Conservation (phyloP, 2,329 filamentous ascomycete species). For the Colletotrichum lentis region DNA sequence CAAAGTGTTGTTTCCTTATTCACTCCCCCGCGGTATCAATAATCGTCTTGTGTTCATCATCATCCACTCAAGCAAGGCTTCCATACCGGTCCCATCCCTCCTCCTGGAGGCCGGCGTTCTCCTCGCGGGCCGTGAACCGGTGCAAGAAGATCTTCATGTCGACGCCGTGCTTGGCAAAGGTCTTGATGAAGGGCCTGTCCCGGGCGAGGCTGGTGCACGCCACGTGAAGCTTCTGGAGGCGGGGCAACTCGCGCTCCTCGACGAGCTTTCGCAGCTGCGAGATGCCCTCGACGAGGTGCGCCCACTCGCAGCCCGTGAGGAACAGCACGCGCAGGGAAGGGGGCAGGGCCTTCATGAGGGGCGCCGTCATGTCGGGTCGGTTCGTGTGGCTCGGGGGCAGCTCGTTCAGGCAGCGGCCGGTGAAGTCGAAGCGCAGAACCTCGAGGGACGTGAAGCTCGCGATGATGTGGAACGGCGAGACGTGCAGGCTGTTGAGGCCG, state of each 20-base stretch:
- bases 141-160: neutral
- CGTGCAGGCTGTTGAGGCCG: neutral
- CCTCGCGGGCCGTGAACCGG: neutral
- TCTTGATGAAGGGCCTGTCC: neutral
- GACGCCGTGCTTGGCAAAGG: neutral
- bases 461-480: neutral
- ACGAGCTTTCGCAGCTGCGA: neutral
- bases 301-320: neutral
- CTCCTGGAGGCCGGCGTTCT: neutral
- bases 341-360: neutral
- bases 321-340: neutral
- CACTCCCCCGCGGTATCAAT: too few relatives aligned
- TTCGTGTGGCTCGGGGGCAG: too few relatives aligned
- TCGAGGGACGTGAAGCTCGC: neutral
- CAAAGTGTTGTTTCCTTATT: too few relatives aligned
- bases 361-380: neutral
- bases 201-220: neutral
- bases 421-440: neutral
- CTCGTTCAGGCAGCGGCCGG: neutral
- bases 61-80: too few relatives aligned
- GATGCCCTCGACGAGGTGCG: neutral
- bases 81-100: neutral
- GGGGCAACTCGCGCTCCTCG: neutral
- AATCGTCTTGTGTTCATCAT: too few relatives aligned
- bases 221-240: neutral